These are phyloP conservation scores for Nevesoporus exiguus DNA, from an alignment of 768 basidiomycete species.

Conservation along the genomic window DNA sequence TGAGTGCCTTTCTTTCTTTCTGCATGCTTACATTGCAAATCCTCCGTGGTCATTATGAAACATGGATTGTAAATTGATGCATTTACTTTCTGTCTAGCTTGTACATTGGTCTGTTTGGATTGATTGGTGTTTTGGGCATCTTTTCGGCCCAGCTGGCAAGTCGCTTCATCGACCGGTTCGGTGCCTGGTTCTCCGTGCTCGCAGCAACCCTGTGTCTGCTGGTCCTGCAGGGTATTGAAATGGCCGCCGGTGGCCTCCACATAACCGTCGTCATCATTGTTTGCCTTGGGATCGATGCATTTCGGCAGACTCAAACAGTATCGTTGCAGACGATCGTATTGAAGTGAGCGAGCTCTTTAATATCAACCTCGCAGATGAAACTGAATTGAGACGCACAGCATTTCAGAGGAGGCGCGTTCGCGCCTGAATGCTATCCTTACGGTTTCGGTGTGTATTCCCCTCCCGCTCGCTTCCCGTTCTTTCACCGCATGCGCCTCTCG, in stretches of 20 bases:
- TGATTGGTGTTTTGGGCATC: slow-evolving; percentile 43
- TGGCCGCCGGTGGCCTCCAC: slow-evolving; percentile 36
- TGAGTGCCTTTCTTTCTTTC: slow-evolving; percentile 5
- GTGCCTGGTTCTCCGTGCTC: slow-evolving; percentile 43
- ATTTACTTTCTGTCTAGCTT: slow-evolving; percentile 6
- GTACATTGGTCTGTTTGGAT: slow-evolving; percentile 46
- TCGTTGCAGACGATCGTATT: slow-evolving; percentile 28
- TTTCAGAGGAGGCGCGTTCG: slow-evolving; percentile 27
- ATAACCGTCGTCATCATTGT: slow-evolving; percentile 39
- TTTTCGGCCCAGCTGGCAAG: slow-evolving; percentile 27
- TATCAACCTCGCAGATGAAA: not conserved
- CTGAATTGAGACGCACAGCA: slow-evolving; percentile 12
- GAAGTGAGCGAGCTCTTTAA: slow-evolving; percentile 10
- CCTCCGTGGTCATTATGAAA: not conserved
- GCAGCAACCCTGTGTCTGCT: slow-evolving; percentile 31
- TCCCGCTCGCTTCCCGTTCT: not conserved
- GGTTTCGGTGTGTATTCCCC: slow-evolving; percentile 21
- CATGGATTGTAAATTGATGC: not conserved
- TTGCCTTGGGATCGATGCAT: slow-evolving; percentile 41
- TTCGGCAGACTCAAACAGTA: slow-evolving; percentile 40
- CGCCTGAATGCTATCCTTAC: slow-evolving; percentile 30
- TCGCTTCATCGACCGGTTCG: slow-evolving; percentile 29
- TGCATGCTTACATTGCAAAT: not conserved
- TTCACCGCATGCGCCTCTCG: not conserved
- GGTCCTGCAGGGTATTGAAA: slow-evolving; percentile 31